Conservation (phyloP, 176 grass and related monocot genomes). For the Leersia perrieri region DNA sequence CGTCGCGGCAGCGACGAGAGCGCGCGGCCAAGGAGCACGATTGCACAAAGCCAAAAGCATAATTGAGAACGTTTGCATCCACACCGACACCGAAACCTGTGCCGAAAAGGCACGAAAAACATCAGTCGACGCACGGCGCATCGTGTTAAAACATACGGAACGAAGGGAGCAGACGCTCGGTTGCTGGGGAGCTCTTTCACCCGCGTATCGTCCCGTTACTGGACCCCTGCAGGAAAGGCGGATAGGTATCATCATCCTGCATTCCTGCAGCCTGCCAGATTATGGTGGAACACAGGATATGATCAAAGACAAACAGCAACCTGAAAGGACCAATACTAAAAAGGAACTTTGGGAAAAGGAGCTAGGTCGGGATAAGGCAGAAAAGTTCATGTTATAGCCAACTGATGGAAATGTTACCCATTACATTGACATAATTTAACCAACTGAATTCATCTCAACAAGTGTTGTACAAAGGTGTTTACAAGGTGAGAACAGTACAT, state of each 20-base stretch:
- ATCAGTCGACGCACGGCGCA: neutral
- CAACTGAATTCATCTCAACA: neutral
- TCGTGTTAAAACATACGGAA: neutral
- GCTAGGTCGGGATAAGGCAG: neutral
- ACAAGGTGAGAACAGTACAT: neutral
- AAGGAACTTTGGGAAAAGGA: neutral
- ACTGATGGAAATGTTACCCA: neutral
- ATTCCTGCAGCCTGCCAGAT: too few species aligned
- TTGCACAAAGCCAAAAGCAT: neutral
- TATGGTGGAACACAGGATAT: too few species aligned
- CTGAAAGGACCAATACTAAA: neutral
- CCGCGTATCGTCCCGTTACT: too few species aligned
- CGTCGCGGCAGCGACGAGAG: too few species aligned
- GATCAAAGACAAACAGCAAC: too few species aligned
- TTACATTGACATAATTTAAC: neutral
- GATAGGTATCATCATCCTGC: too few species aligned
- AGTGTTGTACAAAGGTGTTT: neutral
- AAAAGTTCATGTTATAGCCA: neutral
- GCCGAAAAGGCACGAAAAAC: neutral
- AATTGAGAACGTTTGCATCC: neutral
- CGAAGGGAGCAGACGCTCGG: neutral
- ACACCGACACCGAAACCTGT: neutral
- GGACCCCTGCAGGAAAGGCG: too few species aligned
- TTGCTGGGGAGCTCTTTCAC: neutral
- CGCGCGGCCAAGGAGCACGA: too few species aligned